A percentile compares a stretch with the other conserved stretches of the same genome.
phyloP scores from a whole-genome alignment of 805 yeast genomes.

The Yarrowia sp. region DNA sequence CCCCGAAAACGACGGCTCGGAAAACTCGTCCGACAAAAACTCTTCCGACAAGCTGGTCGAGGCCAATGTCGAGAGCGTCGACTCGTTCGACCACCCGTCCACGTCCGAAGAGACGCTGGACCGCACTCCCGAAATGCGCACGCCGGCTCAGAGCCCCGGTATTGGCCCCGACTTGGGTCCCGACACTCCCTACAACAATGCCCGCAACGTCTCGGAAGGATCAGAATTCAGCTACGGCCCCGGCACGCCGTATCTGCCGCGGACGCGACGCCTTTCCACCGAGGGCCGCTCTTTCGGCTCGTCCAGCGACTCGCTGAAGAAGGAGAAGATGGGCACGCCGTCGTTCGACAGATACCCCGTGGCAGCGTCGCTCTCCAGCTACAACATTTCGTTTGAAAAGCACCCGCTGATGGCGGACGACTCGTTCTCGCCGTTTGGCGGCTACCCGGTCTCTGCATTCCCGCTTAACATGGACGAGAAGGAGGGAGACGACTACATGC shows the following conservation, averaged over 20 bases:
- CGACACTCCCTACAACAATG: neutral
- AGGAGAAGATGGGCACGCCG: neutral
- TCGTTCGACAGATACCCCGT: slow-evolving; percentile 18
- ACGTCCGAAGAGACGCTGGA: neutral
- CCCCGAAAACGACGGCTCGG: neutral
- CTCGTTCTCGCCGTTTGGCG: slow-evolving; percentile 75
- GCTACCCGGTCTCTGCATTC: slow-evolving; percentile 89
- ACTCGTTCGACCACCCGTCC: neutral
- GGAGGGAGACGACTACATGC: slow-evolving; percentile 92
- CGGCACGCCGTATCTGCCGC: slow-evolving; percentile 13
- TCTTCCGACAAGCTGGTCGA: neutral
- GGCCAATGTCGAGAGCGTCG: neutral
- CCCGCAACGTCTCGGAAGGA: neutral
- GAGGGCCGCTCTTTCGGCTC: neutral
- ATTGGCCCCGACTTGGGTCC: neutral
- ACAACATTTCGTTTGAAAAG: slow-evolving; percentile 1
- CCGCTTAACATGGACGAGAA: slow-evolving; percentile 89
- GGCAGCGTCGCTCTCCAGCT: neutral
- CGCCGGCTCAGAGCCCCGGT: neutral
- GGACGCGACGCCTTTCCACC: neutral
- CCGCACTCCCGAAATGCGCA: neutral
- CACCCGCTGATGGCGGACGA: slow-evolving; percentile 35
- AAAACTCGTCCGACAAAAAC: neutral
- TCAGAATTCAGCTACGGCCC: slow-evolving; percentile 1
- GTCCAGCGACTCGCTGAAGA: neutral